These are phyloP conservation scores for Cruciata laevipes DNA, from an alignment of 257 asterid species.

Conservation along the genomic window DNA sequence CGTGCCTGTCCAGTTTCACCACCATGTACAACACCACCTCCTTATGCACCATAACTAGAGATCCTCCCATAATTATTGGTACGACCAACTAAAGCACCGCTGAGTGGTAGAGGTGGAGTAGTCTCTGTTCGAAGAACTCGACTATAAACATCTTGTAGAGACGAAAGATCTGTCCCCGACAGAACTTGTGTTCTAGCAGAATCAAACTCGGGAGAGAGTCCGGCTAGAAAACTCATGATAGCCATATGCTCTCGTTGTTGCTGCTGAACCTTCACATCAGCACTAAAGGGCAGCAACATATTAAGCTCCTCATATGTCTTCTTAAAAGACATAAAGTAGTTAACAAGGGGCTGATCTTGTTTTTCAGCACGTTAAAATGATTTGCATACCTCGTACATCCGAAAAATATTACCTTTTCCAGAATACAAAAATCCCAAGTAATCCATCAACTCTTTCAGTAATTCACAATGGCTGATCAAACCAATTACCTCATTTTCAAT, in stretches of 20 bases:
- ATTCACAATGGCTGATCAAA: not conserved
- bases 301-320: not conserved
- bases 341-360: not conserved
- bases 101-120: not conserved
- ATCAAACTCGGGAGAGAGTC: conserved; percentile 10
- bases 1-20: not conserved
- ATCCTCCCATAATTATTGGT: not conserved
- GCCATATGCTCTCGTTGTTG: conserved; percentile 3
- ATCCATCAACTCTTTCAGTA: too few species aligned
- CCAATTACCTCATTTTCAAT: not conserved
- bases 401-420: too few species aligned
- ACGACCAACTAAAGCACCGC: not conserved
- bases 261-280: conserved; percentile 12
- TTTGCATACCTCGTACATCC: conserved; percentile 14
- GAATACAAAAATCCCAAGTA: too few species aligned
- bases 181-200: conserved; percentile 16
- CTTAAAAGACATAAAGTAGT: conserved; percentile 7
- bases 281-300: not conserved
- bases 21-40: not conserved
- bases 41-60: too few species aligned
- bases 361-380: not conserved
- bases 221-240: conserved; percentile 17
- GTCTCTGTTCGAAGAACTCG: not conserved
- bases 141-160: not conserved
- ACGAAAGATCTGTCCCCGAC: not conserved